Conservation (phyloP, 2,329 filamentous ascomycete genomes). For the Thermomyces lanuginosus region DNA sequence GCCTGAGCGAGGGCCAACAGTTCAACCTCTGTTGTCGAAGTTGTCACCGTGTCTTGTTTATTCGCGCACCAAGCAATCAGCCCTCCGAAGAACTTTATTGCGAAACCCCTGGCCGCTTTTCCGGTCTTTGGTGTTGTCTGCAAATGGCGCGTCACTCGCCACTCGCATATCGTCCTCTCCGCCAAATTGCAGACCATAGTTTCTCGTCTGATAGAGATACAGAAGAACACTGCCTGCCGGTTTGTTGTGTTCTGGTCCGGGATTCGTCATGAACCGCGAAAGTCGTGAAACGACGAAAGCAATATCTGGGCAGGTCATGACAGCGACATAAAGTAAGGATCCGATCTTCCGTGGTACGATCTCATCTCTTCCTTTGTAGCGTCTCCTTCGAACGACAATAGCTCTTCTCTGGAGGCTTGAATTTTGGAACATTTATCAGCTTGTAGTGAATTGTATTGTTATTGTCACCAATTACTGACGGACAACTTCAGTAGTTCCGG, state of each 20-base stretch:
- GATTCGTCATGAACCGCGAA: conserved; percentile 3
- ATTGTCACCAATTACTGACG: no score
- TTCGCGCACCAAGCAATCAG: conserved; percentile 9
- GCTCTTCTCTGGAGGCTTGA: conserved; percentile 1
- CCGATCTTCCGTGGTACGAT: conserved; percentile 2
- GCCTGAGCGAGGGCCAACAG: conserved; percentile 7
- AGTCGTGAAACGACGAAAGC: conserved; percentile 3
- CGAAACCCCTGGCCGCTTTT: conserved; percentile 2
- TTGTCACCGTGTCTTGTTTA: conserved; percentile 10
- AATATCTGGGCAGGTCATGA: conserved; percentile 2
- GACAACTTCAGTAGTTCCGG: no score
- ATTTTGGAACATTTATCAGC: no score
- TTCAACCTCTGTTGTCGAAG: conserved; percentile 10
- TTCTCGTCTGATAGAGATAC: background rate
- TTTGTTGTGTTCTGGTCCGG: conserved; percentile 2
- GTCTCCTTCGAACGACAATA: background rate
- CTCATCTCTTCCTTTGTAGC: background rate
- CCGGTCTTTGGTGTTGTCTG: conserved; percentile 1
- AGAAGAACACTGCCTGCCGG: conserved; percentile 2
- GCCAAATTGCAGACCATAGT: conserved; percentile 1
- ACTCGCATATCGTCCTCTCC: conserved; percentile 1
- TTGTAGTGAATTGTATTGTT: no score
- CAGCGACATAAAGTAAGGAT: conserved; percentile 2
- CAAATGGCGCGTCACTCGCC: conserved; percentile 3
- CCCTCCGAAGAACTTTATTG: conserved; percentile 6